Percentiles rank a stretch among this genome's conserved stretches.
Conservation (phyloP, 148 eudicot species). For the Amaranthus palmeri region DNA sequence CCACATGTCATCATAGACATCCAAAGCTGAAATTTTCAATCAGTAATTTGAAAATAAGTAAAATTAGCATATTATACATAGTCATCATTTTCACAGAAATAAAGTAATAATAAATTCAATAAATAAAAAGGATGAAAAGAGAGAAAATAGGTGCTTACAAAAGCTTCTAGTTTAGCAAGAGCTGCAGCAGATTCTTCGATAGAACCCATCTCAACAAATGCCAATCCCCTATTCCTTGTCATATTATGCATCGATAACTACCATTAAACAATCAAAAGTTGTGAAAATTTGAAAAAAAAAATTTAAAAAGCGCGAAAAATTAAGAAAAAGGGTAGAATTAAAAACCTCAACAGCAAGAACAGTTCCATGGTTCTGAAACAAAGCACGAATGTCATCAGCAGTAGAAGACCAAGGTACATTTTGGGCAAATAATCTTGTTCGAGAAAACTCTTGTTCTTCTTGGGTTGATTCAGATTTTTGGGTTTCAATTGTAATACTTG, state of each 20-base stretch:
- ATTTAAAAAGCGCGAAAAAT: background rate
- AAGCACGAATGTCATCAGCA: conserved; percentile 60
- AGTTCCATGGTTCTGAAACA: conserved; percentile 68
- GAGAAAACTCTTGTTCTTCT: conserved; percentile 36
- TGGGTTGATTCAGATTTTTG: conserved; percentile 23
- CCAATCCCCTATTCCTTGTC: conserved; percentile 80
- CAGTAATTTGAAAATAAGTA: background rate
- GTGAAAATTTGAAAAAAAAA: too few relatives aligned
- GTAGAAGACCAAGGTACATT: conserved; percentile 77
- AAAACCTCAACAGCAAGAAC: conserved; percentile 76
- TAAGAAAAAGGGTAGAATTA: background rate
- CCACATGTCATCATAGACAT: too few relatives aligned
- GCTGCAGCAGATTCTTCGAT: conserved; percentile 74
- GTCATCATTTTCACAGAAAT: background rate
- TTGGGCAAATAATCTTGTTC: conserved; percentile 61
- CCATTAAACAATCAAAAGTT: conserved; percentile 17
- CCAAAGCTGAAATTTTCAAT: background rate
- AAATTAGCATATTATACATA: background rate
- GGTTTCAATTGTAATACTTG: conserved; percentile 27
- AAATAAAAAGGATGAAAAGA: background rate
- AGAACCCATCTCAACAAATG: conserved; percentile 85
- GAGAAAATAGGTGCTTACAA: conserved; percentile 41
- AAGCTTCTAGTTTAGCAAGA: conserved; percentile 54
- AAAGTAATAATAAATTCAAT: background rate
- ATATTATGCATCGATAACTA: conserved; percentile 77